phyloP scores from a whole-genome alignment of 768 basidiomycete species.

The Chalciporus sphaerocephalus region DNA sequence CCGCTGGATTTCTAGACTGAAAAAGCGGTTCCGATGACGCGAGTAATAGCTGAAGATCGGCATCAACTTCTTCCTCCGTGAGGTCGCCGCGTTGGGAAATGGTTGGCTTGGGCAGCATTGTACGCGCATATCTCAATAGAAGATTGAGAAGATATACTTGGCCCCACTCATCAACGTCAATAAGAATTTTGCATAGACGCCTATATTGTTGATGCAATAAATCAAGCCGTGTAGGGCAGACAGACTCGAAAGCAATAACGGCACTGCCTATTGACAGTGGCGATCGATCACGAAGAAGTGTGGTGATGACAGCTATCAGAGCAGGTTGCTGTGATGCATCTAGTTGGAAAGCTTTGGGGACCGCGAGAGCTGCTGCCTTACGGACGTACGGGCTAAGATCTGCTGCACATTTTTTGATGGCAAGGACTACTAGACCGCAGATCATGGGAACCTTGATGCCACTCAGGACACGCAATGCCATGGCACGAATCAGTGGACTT shows the following conservation, averaged over 20 bases:
- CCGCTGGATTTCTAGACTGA: slow-evolving; percentile 87
- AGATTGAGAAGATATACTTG: slow-evolving; percentile 78
- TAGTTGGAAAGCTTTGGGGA: slow-evolving; percentile 78
- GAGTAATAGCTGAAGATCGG: slow-evolving; percentile 73
- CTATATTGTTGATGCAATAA: slow-evolving; percentile 87
- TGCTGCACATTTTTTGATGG: slow-evolving; percentile 86
- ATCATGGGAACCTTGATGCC: slow-evolving; percentile 91
- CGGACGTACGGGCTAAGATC: slow-evolving; percentile 94
- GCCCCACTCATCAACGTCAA: slow-evolving; percentile 97
- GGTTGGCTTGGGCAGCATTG: slow-evolving; percentile 70
- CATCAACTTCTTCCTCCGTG: slow-evolving; percentile 63
- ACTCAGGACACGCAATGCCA: slow-evolving; percentile 90
- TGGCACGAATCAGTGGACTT: slow-evolving; percentile 91
- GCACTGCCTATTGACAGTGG: slow-evolving; percentile 87
- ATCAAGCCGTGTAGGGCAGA: slow-evolving; percentile 86
- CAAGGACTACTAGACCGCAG: slow-evolving; percentile 76
- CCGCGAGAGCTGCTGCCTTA: slow-evolving; percentile 86
- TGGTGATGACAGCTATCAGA: slow-evolving; percentile 63
- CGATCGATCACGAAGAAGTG: slow-evolving; percentile 67
- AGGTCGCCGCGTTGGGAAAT: slow-evolving; percentile 29
- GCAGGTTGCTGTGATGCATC: slow-evolving; percentile 68
- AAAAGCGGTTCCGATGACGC: slow-evolving; percentile 71
- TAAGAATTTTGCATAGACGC: slow-evolving; percentile 73
- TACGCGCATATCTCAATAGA: slow-evolving; percentile 75
- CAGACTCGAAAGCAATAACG: slow-evolving; percentile 75